These are phyloP conservation scores for Penicillium freii DNA, from an alignment of 2,329 filamentous ascomycete species.

Conservation along the genomic window DNA sequence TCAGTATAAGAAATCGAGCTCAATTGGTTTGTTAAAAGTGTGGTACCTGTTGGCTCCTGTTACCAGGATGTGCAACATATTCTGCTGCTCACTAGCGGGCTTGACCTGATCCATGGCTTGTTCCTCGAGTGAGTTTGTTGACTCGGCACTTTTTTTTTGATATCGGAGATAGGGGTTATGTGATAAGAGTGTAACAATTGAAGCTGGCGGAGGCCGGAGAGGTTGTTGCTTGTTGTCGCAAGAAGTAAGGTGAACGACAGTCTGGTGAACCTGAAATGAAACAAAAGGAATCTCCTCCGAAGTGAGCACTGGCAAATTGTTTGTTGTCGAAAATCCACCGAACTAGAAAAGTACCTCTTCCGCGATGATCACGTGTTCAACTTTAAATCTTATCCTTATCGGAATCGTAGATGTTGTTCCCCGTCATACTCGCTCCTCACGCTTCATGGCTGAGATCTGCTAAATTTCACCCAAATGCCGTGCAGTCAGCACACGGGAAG, in stretches of 20 bases:
- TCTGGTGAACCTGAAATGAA: neutral
- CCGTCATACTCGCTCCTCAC: neutral
- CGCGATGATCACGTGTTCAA: neutral
- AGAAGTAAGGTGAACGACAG: neutral
- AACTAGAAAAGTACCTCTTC: neutral
- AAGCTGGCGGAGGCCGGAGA: neutral
- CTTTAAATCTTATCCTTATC: conserved; percentile 10
- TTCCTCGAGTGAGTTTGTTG: conserved; percentile 6
- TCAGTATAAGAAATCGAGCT: conserved; percentile 10
- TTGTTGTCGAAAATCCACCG: neutral
- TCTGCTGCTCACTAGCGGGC: conserved; percentile 15
- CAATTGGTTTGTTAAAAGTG: neutral
- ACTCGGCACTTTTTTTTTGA: conserved; percentile 9
- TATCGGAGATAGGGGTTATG: conserved; percentile 16
- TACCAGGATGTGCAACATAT: conserved; percentile 59
- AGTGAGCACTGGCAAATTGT: neutral
- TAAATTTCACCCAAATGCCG: conserved; percentile 11
- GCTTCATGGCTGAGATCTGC: neutral
- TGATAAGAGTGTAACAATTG: conserved; percentile 3
- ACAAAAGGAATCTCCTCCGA: neutral
- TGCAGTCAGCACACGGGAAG: conserved; percentile 17
- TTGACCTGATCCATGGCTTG: conserved; percentile 18
- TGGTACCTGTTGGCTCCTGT: conserved; percentile 82
- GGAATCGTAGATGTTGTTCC: neutral
- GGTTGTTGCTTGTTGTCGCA: neutral